A percentile compares a stretch with the other conserved stretches of the same genome.
Conservation (phyloP, 345 rosid genomes). For the Euphorbia pulcherrima region DNA sequence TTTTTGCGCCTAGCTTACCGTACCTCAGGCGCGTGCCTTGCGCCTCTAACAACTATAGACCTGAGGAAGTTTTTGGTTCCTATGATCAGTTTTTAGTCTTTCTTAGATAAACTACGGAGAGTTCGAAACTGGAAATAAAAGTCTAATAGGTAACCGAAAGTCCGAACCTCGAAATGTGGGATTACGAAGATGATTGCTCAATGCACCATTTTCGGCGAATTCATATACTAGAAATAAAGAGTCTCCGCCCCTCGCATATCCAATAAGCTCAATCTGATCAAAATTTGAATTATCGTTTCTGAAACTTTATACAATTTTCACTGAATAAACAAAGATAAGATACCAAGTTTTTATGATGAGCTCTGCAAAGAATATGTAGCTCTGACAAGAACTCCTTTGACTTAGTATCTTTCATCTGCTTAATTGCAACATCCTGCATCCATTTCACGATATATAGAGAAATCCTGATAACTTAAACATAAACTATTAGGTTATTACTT, state of each 20-base stretch:
- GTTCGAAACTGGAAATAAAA: no score
- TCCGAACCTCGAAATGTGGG: slow-evolving; percentile 17
- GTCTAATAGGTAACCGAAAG: neutral
- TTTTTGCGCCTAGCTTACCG: no score
- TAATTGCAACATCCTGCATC: slow-evolving; percentile 38
- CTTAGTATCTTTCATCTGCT: slow-evolving; percentile 37
- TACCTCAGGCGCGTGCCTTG: no score
- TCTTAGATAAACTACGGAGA: no score
- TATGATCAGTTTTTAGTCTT: no score
- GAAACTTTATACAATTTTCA: neutral
- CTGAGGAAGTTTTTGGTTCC: no score
- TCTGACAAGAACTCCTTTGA: slow-evolving; percentile 39
- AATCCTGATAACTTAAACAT: neutral
- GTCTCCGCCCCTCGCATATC: slow-evolving; percentile 35
- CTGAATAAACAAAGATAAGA: neutral
- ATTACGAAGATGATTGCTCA: slow-evolving; percentile 33
- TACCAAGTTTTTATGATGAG: slow-evolving; percentile 39
- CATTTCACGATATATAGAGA: neutral
- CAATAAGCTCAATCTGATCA: slow-evolving; percentile 35
- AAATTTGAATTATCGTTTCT: neutral
- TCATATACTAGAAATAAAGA: slow-evolving; percentile 41
- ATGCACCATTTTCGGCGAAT: slow-evolving; percentile 34
- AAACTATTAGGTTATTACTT: neutral
- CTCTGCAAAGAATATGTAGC: slow-evolving; percentile 33
- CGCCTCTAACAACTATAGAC: no score